Percentiles rank a stretch among this genome's conserved stretches.
Conservation (phyloP, 768 basidiomycete genomes). For the Kwoniella heveanensis region DNA sequence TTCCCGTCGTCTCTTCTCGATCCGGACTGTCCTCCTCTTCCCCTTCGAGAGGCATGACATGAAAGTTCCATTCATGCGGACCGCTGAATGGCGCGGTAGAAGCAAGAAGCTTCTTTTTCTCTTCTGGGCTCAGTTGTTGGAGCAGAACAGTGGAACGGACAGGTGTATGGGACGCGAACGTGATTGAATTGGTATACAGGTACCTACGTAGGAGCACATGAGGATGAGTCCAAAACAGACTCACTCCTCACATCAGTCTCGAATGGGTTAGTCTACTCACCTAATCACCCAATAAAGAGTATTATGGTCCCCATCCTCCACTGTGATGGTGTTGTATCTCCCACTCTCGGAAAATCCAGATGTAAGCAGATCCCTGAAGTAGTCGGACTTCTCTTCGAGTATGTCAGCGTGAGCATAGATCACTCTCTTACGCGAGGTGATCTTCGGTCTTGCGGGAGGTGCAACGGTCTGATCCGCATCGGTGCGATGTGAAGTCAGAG, state of each 20-base stretch:
- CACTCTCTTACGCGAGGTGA: constrained; percentile 66
- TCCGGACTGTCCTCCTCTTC: constrained; percentile 51
- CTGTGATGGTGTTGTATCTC: constrained; percentile 61
- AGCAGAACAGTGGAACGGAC: not conserved
- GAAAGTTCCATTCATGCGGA: constrained; percentile 73
- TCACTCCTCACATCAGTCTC: too few relatives aligned
- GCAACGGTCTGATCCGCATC: constrained; percentile 48
- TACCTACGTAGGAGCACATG: not conserved
- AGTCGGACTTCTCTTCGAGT: constrained; percentile 71
- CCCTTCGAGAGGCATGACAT: constrained; percentile 58
- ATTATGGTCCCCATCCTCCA: constrained; percentile 76
- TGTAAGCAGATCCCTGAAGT: constrained; percentile 73
- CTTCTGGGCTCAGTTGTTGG: constrained; percentile 64
- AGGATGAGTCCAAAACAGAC: too few relatives aligned
- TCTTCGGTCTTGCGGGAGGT: not conserved
- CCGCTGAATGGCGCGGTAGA: constrained; percentile 59
- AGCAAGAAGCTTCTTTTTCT: constrained; percentile 51
- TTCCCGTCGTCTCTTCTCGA: not conserved
- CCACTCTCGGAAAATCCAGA: constrained; percentile 64
- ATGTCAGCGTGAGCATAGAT: constrained; percentile 81
- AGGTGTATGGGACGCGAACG: not conserved
- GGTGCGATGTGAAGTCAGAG: constrained; percentile 32
- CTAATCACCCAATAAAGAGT: constrained; percentile 79
- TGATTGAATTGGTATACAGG: constrained; percentile 10
- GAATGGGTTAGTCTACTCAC: too few relatives aligned